Evolutionary conservation across 306 rosid genomes (phyloP).

Genomic region (Lathyrus sativus): DNA sequence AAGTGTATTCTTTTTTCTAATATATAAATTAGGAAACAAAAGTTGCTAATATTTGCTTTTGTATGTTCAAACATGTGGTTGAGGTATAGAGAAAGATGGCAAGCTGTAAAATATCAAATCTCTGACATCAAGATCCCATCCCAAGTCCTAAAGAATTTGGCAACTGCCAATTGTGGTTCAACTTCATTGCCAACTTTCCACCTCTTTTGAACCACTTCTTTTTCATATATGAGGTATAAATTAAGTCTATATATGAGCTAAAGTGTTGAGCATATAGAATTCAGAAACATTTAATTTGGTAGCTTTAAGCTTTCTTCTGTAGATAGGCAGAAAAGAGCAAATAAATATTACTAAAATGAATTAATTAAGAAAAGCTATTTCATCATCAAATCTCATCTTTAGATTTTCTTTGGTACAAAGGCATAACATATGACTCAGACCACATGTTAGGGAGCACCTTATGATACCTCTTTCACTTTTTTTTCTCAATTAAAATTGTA

Average conservation of each 20-base stretch:
- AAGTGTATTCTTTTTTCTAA: background rate
- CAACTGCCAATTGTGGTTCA: slow-evolving; percentile 13
- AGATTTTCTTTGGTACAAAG: slow-evolving; percentile 44
- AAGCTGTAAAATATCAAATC: slow-evolving; percentile 19
- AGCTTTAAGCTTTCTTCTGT: slow-evolving; percentile 42
- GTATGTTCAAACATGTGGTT: slow-evolving; percentile 17
- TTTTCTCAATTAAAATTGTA: slow-evolving; percentile 35
- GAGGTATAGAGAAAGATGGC: slow-evolving; percentile 22
- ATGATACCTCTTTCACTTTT: slow-evolving; percentile 47
- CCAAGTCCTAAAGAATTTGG: slow-evolving; percentile 15
- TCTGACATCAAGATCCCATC: slow-evolving; percentile 22
- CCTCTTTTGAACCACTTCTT: slow-evolving; percentile 29
- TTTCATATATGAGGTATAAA: background rate
- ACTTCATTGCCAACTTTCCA: slow-evolving; percentile 14
- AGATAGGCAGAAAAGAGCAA: slow-evolving; percentile 2
- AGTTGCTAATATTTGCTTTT: slow-evolving; percentile 2
- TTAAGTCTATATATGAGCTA: slow-evolving; percentile 15
- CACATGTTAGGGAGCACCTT: slow-evolving; percentile 54
- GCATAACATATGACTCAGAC: slow-evolving; percentile 45
- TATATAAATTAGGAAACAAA: slow-evolving; percentile 22
- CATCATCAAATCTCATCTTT: slow-evolving; percentile 42
- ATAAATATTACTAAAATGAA: slow-evolving; percentile 24
- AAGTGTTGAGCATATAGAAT: slow-evolving; percentile 42
- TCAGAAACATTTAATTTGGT: slow-evolving; percentile 31
- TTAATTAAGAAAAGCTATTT: slow-evolving; percentile 28